Evolutionary conservation across 1,139 yeast genomes (phyloP), one percentile per base, ranked within the genome.

Genomic region (Kurtzmaniella quercitrusa): DNA sequence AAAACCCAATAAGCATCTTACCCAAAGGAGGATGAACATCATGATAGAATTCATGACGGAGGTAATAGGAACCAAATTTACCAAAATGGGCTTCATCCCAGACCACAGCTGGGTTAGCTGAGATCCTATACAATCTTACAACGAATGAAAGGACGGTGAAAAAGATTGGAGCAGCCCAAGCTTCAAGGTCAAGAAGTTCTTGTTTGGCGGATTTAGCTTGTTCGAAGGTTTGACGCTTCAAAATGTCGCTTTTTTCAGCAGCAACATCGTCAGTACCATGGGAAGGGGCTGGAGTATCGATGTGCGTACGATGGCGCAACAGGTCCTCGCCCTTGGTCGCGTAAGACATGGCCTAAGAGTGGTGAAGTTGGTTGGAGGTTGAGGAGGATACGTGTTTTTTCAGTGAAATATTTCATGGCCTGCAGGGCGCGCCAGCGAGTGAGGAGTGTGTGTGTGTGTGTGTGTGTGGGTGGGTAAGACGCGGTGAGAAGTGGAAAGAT

Each of bases 21-120:
- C 98, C 98, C 56, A 94, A 77, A 2, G 98, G 98, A 43, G 99
- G 99, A 65, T 93, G 99, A 47, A 93, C 98, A 68, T 93, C 99
- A 62, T 90, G 96, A 65, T 91, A 91, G 63, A 90, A 91, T 57
- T 90, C 95, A 60, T 88, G 95, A 71, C 91, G 83, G 53, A 91
- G 72, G 68, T 91, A 91, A 65, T 88, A 87, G 12, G 96, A 87
- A 43, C 97, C 97, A 62, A 91, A 91, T 63, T 89, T 90, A 49
- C 97, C 98, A 62, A 91, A 91, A 71, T 79, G 84, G 44, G 84
- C 84, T 60, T 79, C 84, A 58, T 79, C 84, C 84, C 83, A 79
- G 31, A 79, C 83, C 46, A 79, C 84, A 41, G 68, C 67, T 43
- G 73, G 62, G 52, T 75, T 77, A 48, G 62, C 56, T 25, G 80